Conservation (phyloP, 345 rosid species). For the Hevea brasiliensis region DNA sequence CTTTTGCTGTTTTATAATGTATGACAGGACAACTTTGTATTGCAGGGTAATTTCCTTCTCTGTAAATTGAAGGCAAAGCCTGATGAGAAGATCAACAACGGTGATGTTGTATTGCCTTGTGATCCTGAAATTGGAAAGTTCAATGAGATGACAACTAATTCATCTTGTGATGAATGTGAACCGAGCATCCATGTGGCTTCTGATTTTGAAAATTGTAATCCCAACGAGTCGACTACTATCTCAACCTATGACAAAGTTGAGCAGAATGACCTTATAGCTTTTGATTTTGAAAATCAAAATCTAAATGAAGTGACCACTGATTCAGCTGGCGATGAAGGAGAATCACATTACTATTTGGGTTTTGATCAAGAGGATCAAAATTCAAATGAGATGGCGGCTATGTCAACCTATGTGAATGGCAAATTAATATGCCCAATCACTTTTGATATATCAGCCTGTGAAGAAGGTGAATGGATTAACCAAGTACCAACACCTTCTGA, state of each 20-base stretch:
- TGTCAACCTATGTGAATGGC: not conserved
- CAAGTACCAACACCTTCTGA: not conserved
- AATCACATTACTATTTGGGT: not conserved
- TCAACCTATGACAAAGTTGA: not conserved
- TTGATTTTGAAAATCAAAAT: slow-evolving; percentile 1
- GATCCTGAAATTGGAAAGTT: not conserved
- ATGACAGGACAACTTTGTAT: too few relatives aligned
- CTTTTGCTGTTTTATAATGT: too few relatives aligned
- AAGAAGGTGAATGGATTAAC: not conserved
- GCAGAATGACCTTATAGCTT: too few relatives aligned
- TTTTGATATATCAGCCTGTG: not conserved
- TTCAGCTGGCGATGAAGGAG: not conserved
- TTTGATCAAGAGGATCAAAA: slow-evolving; percentile 1
- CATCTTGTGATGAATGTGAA: slow-evolving; percentile 1
- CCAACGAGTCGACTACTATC: not conserved
- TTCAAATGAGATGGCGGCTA: not conserved
- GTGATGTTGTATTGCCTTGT: not conserved
- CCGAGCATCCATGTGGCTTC: not conserved
- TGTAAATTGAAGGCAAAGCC: slow-evolving; percentile 34
- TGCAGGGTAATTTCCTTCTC: slow-evolving; percentile 32
- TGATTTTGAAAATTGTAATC: not conserved
- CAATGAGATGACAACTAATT: not conserved
- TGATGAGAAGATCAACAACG: not conserved
- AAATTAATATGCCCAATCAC: too few relatives aligned
- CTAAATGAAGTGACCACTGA: not conserved